A percentile compares a stretch with the other conserved stretches of the same genome.
These are phyloP conservation scores for Talaromyces pinophilus DNA, from an alignment of 2,329 filamentous ascomycete genomes.

Conservation along the genomic window DNA sequence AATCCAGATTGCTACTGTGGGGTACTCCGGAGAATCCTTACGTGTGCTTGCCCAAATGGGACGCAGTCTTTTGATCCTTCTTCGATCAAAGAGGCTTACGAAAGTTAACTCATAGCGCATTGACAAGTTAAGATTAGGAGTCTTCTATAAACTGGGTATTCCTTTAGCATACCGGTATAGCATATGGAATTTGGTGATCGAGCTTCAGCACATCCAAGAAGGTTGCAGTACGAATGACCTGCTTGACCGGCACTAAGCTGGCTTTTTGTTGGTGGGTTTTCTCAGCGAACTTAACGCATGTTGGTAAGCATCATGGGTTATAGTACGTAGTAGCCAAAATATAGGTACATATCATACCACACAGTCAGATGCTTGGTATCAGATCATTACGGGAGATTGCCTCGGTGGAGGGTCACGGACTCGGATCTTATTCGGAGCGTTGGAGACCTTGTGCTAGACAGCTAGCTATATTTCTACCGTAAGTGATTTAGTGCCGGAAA, in stretches of 20 bases:
- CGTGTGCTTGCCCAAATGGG: constrained; percentile 3
- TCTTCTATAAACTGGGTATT: not conserved
- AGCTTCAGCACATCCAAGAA: not conserved
- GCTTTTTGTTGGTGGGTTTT: not conserved
- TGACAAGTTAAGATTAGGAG: not conserved
- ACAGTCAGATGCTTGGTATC: not conserved
- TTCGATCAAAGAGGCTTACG: not conserved
- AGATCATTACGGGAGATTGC: constrained; percentile 5
- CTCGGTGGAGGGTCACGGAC: not conserved
- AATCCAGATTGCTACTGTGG: not conserved
- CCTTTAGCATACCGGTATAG: not conserved
- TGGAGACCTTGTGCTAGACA: not conserved
- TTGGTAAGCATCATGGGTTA: not conserved
- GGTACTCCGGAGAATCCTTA: not conserved
- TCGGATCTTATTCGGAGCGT: not conserved
- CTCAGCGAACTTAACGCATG: not conserved
- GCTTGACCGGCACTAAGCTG: not conserved
- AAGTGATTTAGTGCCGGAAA: not conserved
- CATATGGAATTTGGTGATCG: not conserved
- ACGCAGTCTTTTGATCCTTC: not conserved
- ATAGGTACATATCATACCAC: not conserved
- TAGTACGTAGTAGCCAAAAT: not conserved
- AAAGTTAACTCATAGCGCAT: not conserved
- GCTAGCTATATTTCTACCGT: not conserved
- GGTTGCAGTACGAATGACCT: not conserved